Evolutionary conservation across 2,329 filamentous ascomycete species (phyloP).

Genomic region (Ophiostoma populinum): DNA sequence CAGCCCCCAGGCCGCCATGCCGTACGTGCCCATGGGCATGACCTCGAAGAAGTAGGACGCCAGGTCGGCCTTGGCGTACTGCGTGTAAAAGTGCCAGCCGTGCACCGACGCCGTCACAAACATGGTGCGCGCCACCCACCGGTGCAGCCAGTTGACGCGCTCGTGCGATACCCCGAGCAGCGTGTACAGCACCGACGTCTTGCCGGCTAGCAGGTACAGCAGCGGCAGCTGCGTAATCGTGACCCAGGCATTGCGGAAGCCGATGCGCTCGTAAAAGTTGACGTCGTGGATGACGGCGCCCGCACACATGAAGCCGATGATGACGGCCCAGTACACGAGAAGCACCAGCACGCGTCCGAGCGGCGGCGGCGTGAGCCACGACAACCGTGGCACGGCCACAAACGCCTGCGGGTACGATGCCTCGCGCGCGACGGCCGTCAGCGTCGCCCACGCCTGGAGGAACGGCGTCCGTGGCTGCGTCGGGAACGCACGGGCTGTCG

Average conservation of each 20-base stretch:
- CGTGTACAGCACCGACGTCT: conserved; percentile 40
- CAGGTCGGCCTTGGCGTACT: conserved; percentile 44
- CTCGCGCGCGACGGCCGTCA: conserved; percentile 39
- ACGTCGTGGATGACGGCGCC: conserved; percentile 31
- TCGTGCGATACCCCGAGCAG: conserved; percentile 49
- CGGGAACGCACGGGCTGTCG: conserved; percentile 28
- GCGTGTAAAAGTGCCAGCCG: conserved; percentile 49
- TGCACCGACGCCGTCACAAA: conserved; percentile 52
- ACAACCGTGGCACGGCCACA: conserved; percentile 26
- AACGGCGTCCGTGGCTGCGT: conserved; percentile 31
- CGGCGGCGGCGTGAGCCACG: conserved; percentile 41
- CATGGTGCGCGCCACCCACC: conserved; percentile 54
- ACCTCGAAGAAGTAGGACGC: conserved; percentile 39
- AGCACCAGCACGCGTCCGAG: conserved; percentile 37
- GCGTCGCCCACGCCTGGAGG: conserved; percentile 37
- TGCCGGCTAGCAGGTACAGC: conserved; percentile 43
- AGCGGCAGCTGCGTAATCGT: conserved; percentile 46
- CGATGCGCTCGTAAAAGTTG: conserved; percentile 46
- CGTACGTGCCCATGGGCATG: conserved; percentile 49
- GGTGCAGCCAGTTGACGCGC: conserved; percentile 55
- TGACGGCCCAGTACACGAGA: conserved; percentile 38
- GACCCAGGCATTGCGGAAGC: conserved; percentile 51
- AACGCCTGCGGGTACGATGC: conserved; percentile 36
- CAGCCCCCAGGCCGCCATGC: conserved; percentile 47
- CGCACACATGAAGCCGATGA: conserved; percentile 38